Base-by-base conservation (phyloP, 2,329 filamentous ascomycete genomes). In the Malbranchea zuffiana region DNA sequence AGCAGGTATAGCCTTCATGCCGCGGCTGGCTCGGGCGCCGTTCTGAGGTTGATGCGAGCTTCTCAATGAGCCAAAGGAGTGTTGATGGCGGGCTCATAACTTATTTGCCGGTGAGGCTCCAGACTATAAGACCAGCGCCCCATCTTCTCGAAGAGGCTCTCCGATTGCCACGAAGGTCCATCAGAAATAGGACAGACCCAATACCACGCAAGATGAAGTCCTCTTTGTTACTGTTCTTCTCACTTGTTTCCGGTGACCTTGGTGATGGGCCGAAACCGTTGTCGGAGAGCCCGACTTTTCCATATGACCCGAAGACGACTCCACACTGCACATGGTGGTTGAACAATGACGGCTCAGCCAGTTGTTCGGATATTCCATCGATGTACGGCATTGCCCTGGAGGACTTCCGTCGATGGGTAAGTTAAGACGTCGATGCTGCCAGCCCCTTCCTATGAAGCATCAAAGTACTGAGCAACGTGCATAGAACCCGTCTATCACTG, bases 301-400 rank as follows among this genome's bases (percentile, higher is more conserved):
- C 34, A 5, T 18, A 37, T 6, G 34, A 37, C 17, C 13, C 23
- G 10, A 26, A 11, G 6, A 37, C 34, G 12, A 29, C 25, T 16
- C 6, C 5, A 7, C 13, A 37, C 18, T 37, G 34, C 16, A 37
- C 17, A 10, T 37, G 34, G 34, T 37, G 35, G 35, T 7, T 21
- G 7, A 28, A 38, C 28, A 33, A 38, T 25, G 23, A 38, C 24
- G 35, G 28, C 4, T n/a, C n/a, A 4, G 4, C 17, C n/a, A 19
- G 13, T 12, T 38, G 35, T 18, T 11, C 18, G 5, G 21, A 38
- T 6, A 8, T 32, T 7, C 18, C 28, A 4, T 6, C 18, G 33
- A 18, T 10, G 13, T 17, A 28, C 21, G 16, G 12, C 19, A 19
- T 36, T n/a, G 28, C 21, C 3, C 23, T 36, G 4, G 33, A 36